Evolutionary conservation across 1,284 basidiomycete species (phyloP).

Genomic region (Fomes fomentarius): DNA sequence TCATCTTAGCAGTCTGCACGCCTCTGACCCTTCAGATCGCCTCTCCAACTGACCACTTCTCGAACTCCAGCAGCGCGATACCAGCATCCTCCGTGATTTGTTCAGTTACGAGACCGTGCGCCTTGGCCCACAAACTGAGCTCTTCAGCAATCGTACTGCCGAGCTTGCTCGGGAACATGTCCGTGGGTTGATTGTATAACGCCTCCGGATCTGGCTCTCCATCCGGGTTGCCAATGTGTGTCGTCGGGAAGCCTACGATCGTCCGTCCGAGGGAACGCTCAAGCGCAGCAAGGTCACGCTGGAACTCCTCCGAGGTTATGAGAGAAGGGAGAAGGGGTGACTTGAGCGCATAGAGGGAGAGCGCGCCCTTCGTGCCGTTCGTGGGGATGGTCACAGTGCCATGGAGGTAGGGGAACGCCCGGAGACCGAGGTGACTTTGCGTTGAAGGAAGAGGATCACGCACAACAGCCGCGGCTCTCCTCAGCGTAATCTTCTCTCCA

Average conservation of each 20-base stretch:
- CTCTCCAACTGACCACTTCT: slow-evolving; percentile 71
- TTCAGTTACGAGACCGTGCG: slow-evolving; percentile 50
- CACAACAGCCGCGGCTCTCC: slow-evolving; percentile 75
- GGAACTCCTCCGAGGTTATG: slow-evolving; percentile 48
- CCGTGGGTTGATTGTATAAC: slow-evolving; percentile 83
- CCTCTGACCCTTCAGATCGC: slow-evolving; percentile 7
- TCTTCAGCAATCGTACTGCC: slow-evolving; percentile 65
- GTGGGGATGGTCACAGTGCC: slow-evolving; percentile 44
- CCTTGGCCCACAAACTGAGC: slow-evolving; percentile 67
- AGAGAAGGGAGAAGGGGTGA: slow-evolving; percentile 48
- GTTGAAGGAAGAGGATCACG: slow-evolving; percentile 53
- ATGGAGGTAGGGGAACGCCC: slow-evolving; percentile 83
- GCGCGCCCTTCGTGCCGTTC: slow-evolving; percentile 40
- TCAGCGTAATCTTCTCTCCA: slow-evolving; percentile 87
- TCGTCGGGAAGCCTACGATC: slow-evolving; percentile 84
- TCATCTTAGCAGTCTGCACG: neutral
- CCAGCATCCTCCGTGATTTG: slow-evolving; percentile 30
- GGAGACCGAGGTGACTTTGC: slow-evolving; percentile 49
- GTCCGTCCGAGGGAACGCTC: slow-evolving; percentile 84
- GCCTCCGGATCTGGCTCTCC: slow-evolving; percentile 57
- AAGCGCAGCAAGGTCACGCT: slow-evolving; percentile 62
- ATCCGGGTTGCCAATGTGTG: slow-evolving; percentile 46
- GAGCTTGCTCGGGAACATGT: slow-evolving; percentile 64
- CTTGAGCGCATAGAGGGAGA: slow-evolving; percentile 68
- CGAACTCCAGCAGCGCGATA: slow-evolving; percentile 59